Evolutionary conservation across 176 grass and related monocot species (phyloP), one percentile per base, ranked within the genome.

Genomic region (Hordeum marinum): DNA sequence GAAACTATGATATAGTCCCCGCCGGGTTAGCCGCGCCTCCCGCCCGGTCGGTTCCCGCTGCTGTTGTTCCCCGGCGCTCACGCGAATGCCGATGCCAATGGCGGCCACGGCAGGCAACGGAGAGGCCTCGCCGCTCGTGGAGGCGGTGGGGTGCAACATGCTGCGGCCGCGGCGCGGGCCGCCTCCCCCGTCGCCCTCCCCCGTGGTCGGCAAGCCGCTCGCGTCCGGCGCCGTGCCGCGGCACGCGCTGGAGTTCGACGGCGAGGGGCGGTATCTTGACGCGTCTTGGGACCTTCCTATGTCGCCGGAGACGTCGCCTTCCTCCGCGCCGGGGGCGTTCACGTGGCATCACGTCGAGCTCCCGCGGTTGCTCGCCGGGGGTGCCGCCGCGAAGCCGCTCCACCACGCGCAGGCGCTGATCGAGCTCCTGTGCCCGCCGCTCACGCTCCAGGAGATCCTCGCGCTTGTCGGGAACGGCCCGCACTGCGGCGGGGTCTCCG

Each of bases 401-500:
- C 84, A 89, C 68, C 89, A 94, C 84, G 90, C 95, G 63, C 95
- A 95, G 89, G 88, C 81, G 67, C 75, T 98, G 40, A 95, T 98
- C 58, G 89, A 95, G 74, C 83, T 92, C 43, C 95, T 98, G 5
- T 98, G 85, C 65, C 95, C 95, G 36, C 95, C 95, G 24, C 85
- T 98, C 63, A 98, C 94, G 54, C 92, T 98, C 40, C 90, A 98
- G 77, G 95, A 98, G 79, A 98, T 98, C 78, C 92, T 98, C 40
- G 90, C 91, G 37, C 84, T 98, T 57, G 92, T 90, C 31, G 85
- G 87, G 20, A 95, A 90, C 26, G 95, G 95, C 5, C 95, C 95
- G 23, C 92, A 94, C 82, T 93, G 90, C 87, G 86, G 88, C 76
- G 90, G 79, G 11, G 78, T 58, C n/a, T 72, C 59, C 14, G 83